Evolutionary conservation across 768 basidiomycete species (phyloP), one percentile per base, ranked within the genome.

Genomic region (Myochromella boudieri): DNA sequence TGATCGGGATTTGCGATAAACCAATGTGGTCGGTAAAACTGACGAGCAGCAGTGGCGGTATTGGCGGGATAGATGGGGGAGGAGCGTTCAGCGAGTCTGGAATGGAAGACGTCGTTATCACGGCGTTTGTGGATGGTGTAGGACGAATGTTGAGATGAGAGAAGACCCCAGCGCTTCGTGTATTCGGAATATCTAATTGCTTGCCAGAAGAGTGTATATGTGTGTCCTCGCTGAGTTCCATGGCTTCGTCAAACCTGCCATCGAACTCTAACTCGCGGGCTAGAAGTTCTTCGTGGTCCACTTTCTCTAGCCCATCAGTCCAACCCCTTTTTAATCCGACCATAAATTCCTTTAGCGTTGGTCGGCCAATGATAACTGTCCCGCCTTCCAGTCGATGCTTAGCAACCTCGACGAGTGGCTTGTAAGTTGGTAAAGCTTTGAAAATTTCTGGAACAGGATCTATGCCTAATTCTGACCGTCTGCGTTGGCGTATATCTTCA

Each of bases 311-410:
- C 1, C 81, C 73, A 22, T 84, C 83, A 15, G 85, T 81, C 89
- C 91, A 99, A 2, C 97, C 97, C 44, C 78, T 75, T 60, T 77
- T 81, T 32, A 97, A 61, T 2, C 95, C 97, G 44, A 83, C 76
- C 81, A 97, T 81, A 64, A 90, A 98, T 69, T 99, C 97, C 70
- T 97, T 99, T 67, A 95, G 78, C 0, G 91, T 88, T 27, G 89
- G 82, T 40, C 97, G 81, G 3, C 97, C 97, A 24, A 99, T 65
- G 46, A 99, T 71, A 46, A 97, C 76, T 31, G 84, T 76, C 1
- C 95, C 95, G 10, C 94, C 94, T n/a, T 84, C 80, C 7, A 91
- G 70, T 51, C 85, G 82, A 15, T 78, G 76, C 48, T 74, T 65
- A 3, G 73, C 77, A 37, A 72, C 71, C 56, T 81, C 77, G 10